Conservation (phyloP, 2,329 filamentous ascomycete genomes). For the Stagonosporopsis tanaceti region DNA sequence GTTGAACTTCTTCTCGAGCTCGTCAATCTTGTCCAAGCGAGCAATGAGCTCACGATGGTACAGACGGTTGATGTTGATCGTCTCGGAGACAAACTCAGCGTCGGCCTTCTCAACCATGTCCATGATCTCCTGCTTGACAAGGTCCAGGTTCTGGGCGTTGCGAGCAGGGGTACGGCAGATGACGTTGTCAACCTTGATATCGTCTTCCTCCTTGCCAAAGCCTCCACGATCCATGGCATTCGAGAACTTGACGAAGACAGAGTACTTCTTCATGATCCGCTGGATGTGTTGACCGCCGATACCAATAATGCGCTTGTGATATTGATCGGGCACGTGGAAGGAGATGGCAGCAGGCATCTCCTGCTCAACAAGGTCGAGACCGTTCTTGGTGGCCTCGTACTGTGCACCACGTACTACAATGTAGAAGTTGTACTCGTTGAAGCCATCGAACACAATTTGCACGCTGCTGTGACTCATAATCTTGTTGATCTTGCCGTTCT, state of each 20-base stretch:
- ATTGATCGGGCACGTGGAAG: conserved; percentile 98
- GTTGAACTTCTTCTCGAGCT: conserved; percentile 98
- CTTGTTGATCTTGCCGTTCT: conserved; percentile 99
- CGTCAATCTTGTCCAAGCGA: conserved; percentile 87
- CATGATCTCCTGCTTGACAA: conserved; percentile 98
- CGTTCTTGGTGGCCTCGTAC: conserved; percentile 94
- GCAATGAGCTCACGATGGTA: conserved; percentile 94
- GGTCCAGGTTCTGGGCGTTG: conserved; percentile 94
- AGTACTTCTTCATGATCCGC: conserved; percentile 99
- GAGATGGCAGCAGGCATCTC: conserved; percentile 99
- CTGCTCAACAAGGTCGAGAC: conserved; percentile 91
- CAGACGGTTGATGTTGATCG: conserved; percentile 90
- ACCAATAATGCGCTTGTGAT: conserved; percentile 98
- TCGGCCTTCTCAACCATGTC: conserved; percentile 99
- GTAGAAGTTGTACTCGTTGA: conserved; percentile 99
- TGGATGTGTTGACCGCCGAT: conserved; percentile 99
- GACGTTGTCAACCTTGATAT: conserved; percentile 98
- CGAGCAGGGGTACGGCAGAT: conserved; percentile 97
- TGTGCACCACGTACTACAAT: conserved; percentile 94
- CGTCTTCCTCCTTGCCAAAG: conserved; percentile 93
- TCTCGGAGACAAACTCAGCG: conserved; percentile 94
- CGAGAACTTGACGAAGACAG: conserved; percentile 98
- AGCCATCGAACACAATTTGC: conserved; percentile 98
- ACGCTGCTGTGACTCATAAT: conserved; percentile 99
- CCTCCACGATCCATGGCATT: conserved; percentile 98